These are phyloP conservation scores for Trichoderma cornu-damae DNA, from an alignment of 2,329 filamentous ascomycete genomes.

Conservation along the genomic window DNA sequence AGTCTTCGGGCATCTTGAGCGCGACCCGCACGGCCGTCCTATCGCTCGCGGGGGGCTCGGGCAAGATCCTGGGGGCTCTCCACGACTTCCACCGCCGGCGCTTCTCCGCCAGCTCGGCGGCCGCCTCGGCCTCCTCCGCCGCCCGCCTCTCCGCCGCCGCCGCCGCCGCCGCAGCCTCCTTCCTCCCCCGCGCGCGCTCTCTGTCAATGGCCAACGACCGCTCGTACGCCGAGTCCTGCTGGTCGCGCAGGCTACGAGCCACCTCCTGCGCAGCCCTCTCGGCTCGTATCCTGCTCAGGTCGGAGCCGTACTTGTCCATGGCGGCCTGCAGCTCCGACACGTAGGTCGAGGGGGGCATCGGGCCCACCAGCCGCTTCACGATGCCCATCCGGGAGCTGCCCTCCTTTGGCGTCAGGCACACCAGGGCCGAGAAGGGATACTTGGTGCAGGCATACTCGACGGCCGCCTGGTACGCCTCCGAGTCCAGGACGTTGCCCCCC, in stretches of 20 bases:
- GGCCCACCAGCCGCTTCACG: conserved; percentile 70
- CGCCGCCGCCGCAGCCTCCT: conserved; percentile 69
- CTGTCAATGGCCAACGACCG: conserved; percentile 82
- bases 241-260: conserved; percentile 71
- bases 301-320: conserved; percentile 69
- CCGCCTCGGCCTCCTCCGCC: conserved; percentile 57
- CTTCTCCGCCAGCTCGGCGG: conserved; percentile 43
- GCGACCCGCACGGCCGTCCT: conserved; percentile 69
- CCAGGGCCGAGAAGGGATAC: conserved; percentile 81
- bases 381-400: conserved; percentile 87
- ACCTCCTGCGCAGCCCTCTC: conserved; percentile 75
- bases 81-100: conserved; percentile 70
- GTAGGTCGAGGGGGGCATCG: conserved; percentile 64
- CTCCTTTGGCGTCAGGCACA: conserved; percentile 81
- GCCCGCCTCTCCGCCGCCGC: conserved; percentile 61
- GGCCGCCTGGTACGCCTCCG: conserved; percentile 92
- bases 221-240: conserved; percentile 93
- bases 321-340: conserved; percentile 68
- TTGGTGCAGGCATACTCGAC: conserved; percentile 82
- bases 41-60: conserved; percentile 59
- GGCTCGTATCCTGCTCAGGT: conserved; percentile 68
- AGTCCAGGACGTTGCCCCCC: conserved; percentile 88
- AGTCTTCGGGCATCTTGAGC: conserved; percentile 55
- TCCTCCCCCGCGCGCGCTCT: conserved; percentile 70
- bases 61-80: conserved; percentile 62